Percentiles rank a stretch among this genome's conserved stretches.
phyloP scores from a whole-genome alignment of 306 rosid genomes.

The Quercus robur region DNA sequence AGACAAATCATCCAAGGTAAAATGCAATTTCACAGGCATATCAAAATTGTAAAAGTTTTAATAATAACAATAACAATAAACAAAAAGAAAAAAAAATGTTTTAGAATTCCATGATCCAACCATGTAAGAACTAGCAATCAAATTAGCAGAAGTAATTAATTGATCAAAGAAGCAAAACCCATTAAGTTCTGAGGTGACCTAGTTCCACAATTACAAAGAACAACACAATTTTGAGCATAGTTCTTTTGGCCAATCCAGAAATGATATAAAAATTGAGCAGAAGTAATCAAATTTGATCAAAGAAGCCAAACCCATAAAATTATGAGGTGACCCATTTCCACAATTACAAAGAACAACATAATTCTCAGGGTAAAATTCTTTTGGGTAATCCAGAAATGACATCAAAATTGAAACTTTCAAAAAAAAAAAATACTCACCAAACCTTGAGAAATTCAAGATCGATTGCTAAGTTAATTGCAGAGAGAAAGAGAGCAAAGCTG shows the following conservation, averaged over 20 bases:
- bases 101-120: background rate
- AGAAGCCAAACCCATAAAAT: no score
- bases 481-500: no score
- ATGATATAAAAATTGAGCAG: background rate
- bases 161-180: background rate
- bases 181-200: background rate
- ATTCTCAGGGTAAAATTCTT: no score
- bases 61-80: background rate
- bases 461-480: constrained; percentile 18
- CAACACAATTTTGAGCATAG: constrained; percentile 4
- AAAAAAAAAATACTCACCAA: constrained; percentile 52
- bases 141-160: background rate
- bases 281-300: no score
- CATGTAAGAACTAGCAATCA: background rate
- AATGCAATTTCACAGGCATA: no score
- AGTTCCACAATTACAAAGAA: background rate
- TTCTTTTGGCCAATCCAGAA: background rate
- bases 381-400: no score
- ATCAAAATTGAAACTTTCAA: no score
- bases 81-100: no score
- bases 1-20: no score
- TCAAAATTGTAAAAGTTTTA: no score
- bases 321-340: no score
- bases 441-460: constrained; percentile 40
- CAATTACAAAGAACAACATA: no score